Conservation (phyloP, 1,284 basidiomycete species). For the Anthracocystis panici-leucophaei region DNA sequence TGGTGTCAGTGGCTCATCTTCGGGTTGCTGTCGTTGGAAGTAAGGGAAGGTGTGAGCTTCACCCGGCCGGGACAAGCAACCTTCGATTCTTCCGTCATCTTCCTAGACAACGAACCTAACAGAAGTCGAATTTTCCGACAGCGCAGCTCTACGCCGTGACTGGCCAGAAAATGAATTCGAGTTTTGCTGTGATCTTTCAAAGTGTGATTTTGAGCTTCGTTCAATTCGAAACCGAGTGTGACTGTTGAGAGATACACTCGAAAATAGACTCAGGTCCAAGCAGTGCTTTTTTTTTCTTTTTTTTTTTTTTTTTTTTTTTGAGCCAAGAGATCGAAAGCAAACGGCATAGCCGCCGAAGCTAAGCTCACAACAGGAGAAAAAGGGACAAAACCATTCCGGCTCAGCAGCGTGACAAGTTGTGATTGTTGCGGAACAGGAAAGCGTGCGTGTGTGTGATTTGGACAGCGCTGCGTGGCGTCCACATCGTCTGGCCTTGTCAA, state of each 20-base stretch:
- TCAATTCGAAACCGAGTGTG: neutral
- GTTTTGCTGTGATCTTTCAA: too few species aligned
- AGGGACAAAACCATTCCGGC: constrained; percentile 4
- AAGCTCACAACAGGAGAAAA: neutral
- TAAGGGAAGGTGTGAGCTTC: neutral
- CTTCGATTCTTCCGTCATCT: constrained; percentile 13
- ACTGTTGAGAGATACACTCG: constrained; percentile 6
- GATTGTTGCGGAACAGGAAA: neutral
- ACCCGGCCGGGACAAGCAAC: constrained; percentile 12
- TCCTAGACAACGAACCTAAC: constrained; percentile 11
- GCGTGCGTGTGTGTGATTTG: constrained; percentile 6
- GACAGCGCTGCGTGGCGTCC: constrained; percentile 10
- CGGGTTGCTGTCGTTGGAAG: neutral
- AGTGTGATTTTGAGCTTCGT: neutral
- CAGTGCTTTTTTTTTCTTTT: too few species aligned
- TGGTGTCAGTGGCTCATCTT: neutral
- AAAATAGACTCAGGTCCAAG: neutral
- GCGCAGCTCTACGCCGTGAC: neutral
- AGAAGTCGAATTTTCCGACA: neutral
- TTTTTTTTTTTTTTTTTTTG: too few species aligned
- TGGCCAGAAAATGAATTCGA: constrained; percentile 11
- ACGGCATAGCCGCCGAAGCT: neutral
- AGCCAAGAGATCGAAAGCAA: constrained; percentile 24
- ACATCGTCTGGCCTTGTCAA: constrained; percentile 32
- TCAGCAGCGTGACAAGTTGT: constrained; percentile 8